phyloP scores from a whole-genome alignment of 2,329 filamentous ascomycete genomes.

The Tolypocladium nubicola region DNA sequence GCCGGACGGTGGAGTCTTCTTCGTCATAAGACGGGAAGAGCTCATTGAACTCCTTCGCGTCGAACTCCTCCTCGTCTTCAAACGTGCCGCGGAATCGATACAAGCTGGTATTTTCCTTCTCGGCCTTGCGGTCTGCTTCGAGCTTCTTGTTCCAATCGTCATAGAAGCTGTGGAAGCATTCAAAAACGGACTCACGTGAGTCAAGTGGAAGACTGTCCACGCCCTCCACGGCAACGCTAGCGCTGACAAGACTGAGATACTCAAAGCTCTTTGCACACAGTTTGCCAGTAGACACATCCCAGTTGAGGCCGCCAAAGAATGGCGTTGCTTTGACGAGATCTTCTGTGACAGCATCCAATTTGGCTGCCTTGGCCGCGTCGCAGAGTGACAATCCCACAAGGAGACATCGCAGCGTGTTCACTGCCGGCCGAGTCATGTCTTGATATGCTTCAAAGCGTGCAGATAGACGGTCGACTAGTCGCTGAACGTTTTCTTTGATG shows the following conservation, averaged over 20 bases:
- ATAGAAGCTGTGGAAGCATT: conserved; percentile 63
- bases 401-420: conserved; percentile 71
- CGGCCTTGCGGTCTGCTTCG: conserved; percentile 63
- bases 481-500: conserved; percentile 46
- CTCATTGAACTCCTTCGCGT: conserved; percentile 64
- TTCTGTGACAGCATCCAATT: conserved; percentile 20
- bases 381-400: conserved; percentile 63
- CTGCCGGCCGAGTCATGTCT: conserved; percentile 69
- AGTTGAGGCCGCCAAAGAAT: conserved; percentile 40
- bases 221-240: conserved; percentile 36
- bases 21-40: conserved; percentile 71
- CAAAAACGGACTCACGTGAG: conserved; percentile 46
- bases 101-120: conserved; percentile 62
- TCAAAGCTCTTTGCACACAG: conserved; percentile 25
- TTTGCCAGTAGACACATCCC: conserved; percentile 11
- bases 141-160: conserved; percentile 71
- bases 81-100: conserved; percentile 75
- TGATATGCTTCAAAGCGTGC: conserved; percentile 69
- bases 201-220: conserved; percentile 25
- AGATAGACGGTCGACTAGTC: conserved; percentile 60
- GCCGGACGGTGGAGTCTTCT: conserved; percentile 22
- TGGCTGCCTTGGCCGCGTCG: conserved; percentile 30
- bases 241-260: conserved; percentile 26
- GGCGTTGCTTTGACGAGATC: conserved; percentile 37
- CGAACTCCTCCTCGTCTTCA: conserved; percentile 65